Evolutionary conservation across 1,284 basidiomycete genomes (phyloP), one percentile per base, ranked within the genome.

Genomic region (Malassezia psittaci): DNA sequence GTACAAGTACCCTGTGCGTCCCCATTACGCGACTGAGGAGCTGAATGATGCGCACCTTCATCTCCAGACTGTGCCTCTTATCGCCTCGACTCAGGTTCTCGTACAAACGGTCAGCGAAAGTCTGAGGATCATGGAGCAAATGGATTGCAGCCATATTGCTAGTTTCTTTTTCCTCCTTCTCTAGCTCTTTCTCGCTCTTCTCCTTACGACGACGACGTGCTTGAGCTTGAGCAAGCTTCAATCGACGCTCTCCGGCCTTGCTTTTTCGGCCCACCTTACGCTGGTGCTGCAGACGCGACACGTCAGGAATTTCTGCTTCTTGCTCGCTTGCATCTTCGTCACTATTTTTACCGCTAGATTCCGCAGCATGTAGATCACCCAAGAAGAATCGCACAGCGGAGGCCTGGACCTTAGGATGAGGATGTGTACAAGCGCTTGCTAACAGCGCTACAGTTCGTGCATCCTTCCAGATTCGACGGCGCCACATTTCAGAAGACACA

Each of bases 301-400:
- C 59, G 29, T 69, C 62, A 2, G 69, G 65, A 12, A 56, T 45
- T 6, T n/a, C 33, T 13, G 40, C 44, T 18, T 57, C 62, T 44
- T 64, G 58, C 12, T 62, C 60, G 24, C 57, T 61, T 9, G 59
- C 60, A 8, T 62, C 58, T 12, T 64, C 61, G 43, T 33, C 24
- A 15, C 33, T 38, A 35, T 63, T 67, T 16, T 52, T 54, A 1
- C 29, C 47, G 12, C 34, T 48, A 42, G 63, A 57, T 56, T 74
- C 71, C 4, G 70, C 64, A 9, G 68, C 64, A 47, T 74, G 68
- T n/a, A 73, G 59, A 48, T 74, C 72, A 56, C 88, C 88, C 16
- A 99, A 82, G 80, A 98, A 98, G 79, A 98, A 99, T 77, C 96
- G 89, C n/a, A 94, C 78, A 2, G 90, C 89, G 0, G 90, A 90